phyloP scores from a whole-genome alignment of 2,329 filamentous ascomycete species.

The Colletotrichum lini region DNA sequence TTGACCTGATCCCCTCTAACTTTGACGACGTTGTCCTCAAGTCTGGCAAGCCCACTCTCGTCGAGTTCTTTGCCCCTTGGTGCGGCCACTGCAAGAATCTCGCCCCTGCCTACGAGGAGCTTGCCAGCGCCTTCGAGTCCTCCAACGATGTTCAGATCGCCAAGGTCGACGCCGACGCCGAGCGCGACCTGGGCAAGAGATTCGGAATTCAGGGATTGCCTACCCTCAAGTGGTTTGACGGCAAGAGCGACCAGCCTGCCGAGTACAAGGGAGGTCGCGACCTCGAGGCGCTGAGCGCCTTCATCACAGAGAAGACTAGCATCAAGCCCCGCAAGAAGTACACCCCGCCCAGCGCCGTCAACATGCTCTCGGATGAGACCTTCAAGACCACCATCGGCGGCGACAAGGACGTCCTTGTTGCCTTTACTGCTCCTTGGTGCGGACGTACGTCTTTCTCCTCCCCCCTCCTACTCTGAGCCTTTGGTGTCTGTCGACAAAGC shows the following conservation, averaged over 20 bases:
- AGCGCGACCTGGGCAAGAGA: conserved; percentile 86
- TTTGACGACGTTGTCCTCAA: conserved; percentile 92
- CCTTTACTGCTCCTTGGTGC: conserved; percentile 98
- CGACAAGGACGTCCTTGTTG: conserved; percentile 92
- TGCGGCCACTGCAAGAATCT: conserved; percentile 99
- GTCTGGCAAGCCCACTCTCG: conserved; percentile 93
- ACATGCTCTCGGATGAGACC: conserved; percentile 82
- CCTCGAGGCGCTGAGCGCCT: conserved; percentile 85
- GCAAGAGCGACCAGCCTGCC: conserved; percentile 86
- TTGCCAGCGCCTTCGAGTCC: conserved; percentile 81
- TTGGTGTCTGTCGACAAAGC: conserved; percentile 11
- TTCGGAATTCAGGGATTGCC: conserved; percentile 96
- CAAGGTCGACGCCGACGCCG: conserved; percentile 95
- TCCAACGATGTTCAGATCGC: conserved; percentile 85
- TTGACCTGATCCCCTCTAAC: conserved; percentile 91
- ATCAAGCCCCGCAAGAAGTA: conserved; percentile 84
- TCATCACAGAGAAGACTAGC: conserved; percentile 89
- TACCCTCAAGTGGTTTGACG: conserved; percentile 97
- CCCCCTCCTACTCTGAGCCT: conserved; percentile 18
- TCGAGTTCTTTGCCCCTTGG: conserved; percentile 99
- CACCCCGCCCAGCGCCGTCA: conserved; percentile 80
- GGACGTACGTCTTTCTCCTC: conserved; percentile 79
- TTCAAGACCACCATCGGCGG: conserved; percentile 85
- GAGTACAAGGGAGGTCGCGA: conserved; percentile 93
- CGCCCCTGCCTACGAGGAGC: conserved; percentile 93